A percentile compares a stretch with the other conserved stretches of the same genome.
Conservation (phyloP, 768 basidiomycete genomes). For the Mycena alexandri region DNA sequence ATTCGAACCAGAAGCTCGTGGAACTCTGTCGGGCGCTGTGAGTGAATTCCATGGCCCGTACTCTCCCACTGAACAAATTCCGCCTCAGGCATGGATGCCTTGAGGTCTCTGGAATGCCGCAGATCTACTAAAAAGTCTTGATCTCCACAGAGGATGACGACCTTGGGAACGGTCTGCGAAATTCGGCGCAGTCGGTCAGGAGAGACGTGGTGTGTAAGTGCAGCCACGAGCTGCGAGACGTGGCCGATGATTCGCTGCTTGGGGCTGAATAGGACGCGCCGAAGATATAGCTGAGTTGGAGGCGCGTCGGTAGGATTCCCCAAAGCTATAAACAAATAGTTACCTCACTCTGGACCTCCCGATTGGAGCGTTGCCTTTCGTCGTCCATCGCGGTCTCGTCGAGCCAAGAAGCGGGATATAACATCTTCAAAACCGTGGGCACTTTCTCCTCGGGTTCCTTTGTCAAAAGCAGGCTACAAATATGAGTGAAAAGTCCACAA, state of each 20-base stretch:
- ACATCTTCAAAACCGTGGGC: slow-evolving; percentile 64
- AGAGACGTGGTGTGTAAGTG: slow-evolving; percentile 69
- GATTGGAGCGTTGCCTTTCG: slow-evolving; percentile 70
- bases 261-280: slow-evolving; percentile 64
- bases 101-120: slow-evolving; percentile 63
- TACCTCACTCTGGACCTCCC: slow-evolving; percentile 70
- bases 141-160: slow-evolving; percentile 75
- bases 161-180: slow-evolving; percentile 70
- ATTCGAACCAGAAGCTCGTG: slow-evolving; percentile 68
- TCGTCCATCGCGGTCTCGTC: slow-evolving; percentile 64
- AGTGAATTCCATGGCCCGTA: slow-evolving; percentile 73
- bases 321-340: too few relatives aligned
- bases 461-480: slow-evolving; percentile 53
- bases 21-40: slow-evolving; percentile 62
- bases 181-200: slow-evolving; percentile 61
- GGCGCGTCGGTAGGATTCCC: neutral
- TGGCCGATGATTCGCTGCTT: slow-evolving; percentile 72
- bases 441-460: slow-evolving; percentile 61
- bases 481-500: slow-evolving; percentile 3
- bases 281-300: slow-evolving; percentile 64
- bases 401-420: slow-evolving; percentile 74
- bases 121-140: slow-evolving; percentile 69
- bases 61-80: slow-evolving; percentile 67
- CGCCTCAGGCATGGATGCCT: slow-evolving; percentile 69
- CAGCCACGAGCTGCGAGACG: slow-evolving; percentile 80